A percentile compares a stretch with the other conserved stretches of the same genome.
phyloP scores from a whole-genome alignment of 345 rosid species.

The Syzygium aromaticum region DNA sequence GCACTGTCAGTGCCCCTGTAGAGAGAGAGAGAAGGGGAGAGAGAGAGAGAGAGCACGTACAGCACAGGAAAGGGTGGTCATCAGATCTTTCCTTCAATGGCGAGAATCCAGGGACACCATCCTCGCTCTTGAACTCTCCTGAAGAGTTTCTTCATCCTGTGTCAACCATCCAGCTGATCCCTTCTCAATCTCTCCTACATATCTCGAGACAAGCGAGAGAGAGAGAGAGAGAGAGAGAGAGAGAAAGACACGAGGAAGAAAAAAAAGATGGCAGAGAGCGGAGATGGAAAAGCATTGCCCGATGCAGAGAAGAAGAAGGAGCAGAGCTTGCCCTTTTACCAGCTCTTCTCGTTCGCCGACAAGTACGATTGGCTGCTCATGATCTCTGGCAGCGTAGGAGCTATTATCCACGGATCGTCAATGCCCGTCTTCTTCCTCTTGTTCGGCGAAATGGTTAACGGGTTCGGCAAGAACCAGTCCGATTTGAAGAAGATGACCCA shows the following conservation, averaged over 20 bases:
- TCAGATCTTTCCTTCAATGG: not conserved
- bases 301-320: constrained; percentile 98
- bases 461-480: constrained; percentile 92
- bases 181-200: not conserved
- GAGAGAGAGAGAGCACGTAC: not conserved
- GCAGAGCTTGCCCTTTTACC: constrained; percentile 82
- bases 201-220: not conserved
- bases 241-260: not conserved
- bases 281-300: constrained; percentile 54
- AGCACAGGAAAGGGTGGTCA: not conserved
- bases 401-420: constrained; percentile 88
- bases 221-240: not conserved
- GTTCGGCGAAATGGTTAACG: constrained; percentile 97
- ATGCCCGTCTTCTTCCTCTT: constrained; percentile 97
- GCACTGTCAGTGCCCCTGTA: not conserved
- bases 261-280: constrained; percentile 2
- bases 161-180: not conserved
- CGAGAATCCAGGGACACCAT: not conserved
- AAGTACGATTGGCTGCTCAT: constrained; percentile 71
- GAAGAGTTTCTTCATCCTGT: not conserved
- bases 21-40: not conserved
- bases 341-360: constrained; percentile 95
- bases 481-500: constrained; percentile 86
- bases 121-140: not conserved
- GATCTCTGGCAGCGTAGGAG: constrained; percentile 78